Base-by-base conservation (phyloP, 257 asterid species). In the Lithospermum erythrorhizon region DNA sequence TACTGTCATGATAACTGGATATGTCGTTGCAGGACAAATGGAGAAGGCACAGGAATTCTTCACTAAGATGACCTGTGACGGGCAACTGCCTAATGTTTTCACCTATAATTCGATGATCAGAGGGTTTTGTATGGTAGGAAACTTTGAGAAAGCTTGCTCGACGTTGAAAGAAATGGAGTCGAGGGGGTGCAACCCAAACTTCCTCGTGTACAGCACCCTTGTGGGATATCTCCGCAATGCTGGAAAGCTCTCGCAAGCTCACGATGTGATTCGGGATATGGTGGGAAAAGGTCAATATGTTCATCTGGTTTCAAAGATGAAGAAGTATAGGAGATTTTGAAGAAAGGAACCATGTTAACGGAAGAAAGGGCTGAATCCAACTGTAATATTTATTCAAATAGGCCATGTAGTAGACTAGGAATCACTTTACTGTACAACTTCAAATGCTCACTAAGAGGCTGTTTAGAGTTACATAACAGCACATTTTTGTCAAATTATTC, bases 61-160 rank as follows among this genome's bases (percentile, higher is more conserved):
- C 68, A 27, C 62, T 32, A 94, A 76, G 69, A 93, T 89, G 98
- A 72, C 66, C 22, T 64, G 60, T 53, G 77, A 71, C 24, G 96
- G 97, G 7, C 90, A 86, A 23, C 72, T 89, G 75, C 98, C 98
- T 20, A 93, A 93, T 70, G 98, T 80, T 61, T 89, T 84, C 76
- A 93, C 98, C 5, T 93, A 89, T 73, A 89, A 89, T 71, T 83
- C 98, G 58, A 93, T 89, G 96, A 89, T 93, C 45, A 87, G 95
- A 0, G 98, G 97, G 51, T 81, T 84, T 61, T 93, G 98, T 72
- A 84, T 78, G 82, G 84, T 61, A 58, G 71, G 81, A 69, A 86
- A 79, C 61, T 93, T 78, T 72, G 87, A 86, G 62, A 95, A 89
- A 67, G 97, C 98, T 49, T 72, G 75, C 73, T 75, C 72, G 81